Percentiles rank a stretch among this genome's conserved stretches.
These are phyloP conservation scores for Diaporthe longicolla DNA, from an alignment of 2,329 filamentous ascomycete species.

Conservation along the genomic window DNA sequence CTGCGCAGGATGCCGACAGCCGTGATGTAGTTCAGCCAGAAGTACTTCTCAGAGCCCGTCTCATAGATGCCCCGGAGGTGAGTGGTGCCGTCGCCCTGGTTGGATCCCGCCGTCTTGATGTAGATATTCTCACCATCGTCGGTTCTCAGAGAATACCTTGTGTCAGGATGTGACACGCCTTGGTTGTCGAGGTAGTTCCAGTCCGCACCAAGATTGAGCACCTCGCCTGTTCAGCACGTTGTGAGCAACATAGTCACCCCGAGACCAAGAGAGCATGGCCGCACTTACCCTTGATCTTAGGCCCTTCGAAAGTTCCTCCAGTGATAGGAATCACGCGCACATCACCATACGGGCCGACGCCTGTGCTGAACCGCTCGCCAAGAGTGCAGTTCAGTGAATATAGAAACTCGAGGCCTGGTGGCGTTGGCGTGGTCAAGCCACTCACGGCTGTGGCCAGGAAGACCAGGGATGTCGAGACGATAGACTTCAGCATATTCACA, in stretches of 20 bases:
- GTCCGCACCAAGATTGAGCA: slow-evolving; percentile 50
- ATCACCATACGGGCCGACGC: slow-evolving; percentile 46
- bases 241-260: slow-evolving; percentile 12
- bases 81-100: slow-evolving; percentile 46
- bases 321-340: slow-evolving; percentile 49
- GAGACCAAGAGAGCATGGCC: background rate
- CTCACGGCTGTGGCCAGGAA: background rate
- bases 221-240: slow-evolving; percentile 44
- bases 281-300: slow-evolving; percentile 45
- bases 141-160: slow-evolving; percentile 50
- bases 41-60: slow-evolving; percentile 49
- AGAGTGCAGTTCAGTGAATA: slow-evolving; percentile 50
- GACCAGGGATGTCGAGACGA: background rate
- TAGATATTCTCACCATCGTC: slow-evolving; percentile 51
- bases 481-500: slow-evolving; percentile 11
- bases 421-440: slow-evolving; percentile 18
- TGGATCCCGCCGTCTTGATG: slow-evolving; percentile 49
- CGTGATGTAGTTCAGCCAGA: slow-evolving; percentile 52
- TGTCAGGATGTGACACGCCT: slow-evolving; percentile 50
- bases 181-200: slow-evolving; percentile 48
- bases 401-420: slow-evolving; percentile 48
- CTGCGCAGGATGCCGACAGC: slow-evolving; percentile 48
- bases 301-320: slow-evolving; percentile 49
- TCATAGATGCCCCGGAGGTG: slow-evolving; percentile 48
- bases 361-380: slow-evolving; percentile 45